Base-by-base conservation (phyloP, 768 basidiomycete genomes). In the Suillus alpinus region DNA sequence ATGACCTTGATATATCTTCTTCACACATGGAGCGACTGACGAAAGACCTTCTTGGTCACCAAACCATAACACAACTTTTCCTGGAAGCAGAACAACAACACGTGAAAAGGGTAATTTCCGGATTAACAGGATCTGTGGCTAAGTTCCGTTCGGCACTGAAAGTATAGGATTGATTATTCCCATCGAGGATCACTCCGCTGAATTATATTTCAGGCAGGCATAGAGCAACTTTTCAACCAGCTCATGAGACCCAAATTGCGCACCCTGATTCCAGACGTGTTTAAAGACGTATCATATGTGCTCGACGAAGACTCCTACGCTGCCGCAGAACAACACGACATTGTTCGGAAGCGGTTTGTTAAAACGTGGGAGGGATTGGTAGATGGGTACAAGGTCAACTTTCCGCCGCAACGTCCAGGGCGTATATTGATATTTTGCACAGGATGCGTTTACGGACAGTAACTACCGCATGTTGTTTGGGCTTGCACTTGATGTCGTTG, bases 191-290 rank as follows among this genome's bases (percentile, higher is more conserved):
- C 36, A 47, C 18, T 14, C 58, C n/a, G 47, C 60, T 65, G 14
- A 70, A 26, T 4, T 46, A 14, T 16, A 51, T 26, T 58, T 23
- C 50, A 95, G 93, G 78, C 83, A 3, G 93, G 95, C 16, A 78
- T 97, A 31, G 97, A 99, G 66, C 94, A 96, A 67, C 79, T 98
- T 40, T 98, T 98, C 80, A 98, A 95, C 67, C 96, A 98, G 70
- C 80, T 98, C 10, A 82, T 95, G 67, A 84, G 95, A 20, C 95
- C 97, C 0, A 88, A 87, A 61, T 73, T 99, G 52, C 86, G 97
- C 29, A 90, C 85, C 39, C 78, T 98, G 50, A 81, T 98, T 51
- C 75, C 85, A 6, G 97, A 98, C 62, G 84, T 94, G 7, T 97
- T 96, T 75, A 94, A 89, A 70, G 95, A 95, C 64, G 83, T 94